A percentile compares a stretch with the other conserved stretches of the same genome.
phyloP scores from a whole-genome alignment of 1,284 basidiomycete species.

The Meripilus lineatus region DNA sequence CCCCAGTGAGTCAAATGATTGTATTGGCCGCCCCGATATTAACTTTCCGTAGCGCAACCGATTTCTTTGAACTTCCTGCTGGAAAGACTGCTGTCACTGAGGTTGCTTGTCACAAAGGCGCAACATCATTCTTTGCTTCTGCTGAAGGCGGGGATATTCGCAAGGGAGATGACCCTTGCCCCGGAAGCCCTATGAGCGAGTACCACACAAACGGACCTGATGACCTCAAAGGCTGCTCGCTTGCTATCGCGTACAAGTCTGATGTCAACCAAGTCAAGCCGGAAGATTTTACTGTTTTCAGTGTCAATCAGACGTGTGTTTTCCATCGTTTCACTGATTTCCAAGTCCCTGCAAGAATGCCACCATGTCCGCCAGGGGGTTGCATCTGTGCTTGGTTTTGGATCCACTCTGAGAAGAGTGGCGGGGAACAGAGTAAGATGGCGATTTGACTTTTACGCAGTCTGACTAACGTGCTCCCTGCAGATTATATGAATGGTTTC shows the following conservation, averaged over 20 bases:
- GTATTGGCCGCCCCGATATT: not conserved
- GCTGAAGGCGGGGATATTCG: constrained; percentile 47
- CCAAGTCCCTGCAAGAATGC: constrained; percentile 62
- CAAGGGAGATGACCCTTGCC: constrained; percentile 45
- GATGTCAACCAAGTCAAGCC: constrained; percentile 53
- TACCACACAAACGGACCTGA: constrained; percentile 53
- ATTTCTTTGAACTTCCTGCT: constrained; percentile 55
- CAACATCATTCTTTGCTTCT: constrained; percentile 46
- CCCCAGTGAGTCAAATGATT: constrained; percentile 31
- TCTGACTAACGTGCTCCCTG: not conserved
- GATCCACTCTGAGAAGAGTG: constrained; percentile 54
- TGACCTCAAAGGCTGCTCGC: constrained; percentile 61
- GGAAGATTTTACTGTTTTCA: constrained; percentile 68
- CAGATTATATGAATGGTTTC: constrained; percentile 77
- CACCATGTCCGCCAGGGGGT: constrained; percentile 58
- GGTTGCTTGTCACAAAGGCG: constrained; percentile 53
- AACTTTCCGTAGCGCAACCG: constrained; percentile 25
- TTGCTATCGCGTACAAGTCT: constrained; percentile 70
- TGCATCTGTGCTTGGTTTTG: constrained; percentile 75
- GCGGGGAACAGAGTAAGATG: constrained; percentile 39
- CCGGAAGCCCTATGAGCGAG: constrained; percentile 36
- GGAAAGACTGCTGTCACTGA: constrained; percentile 45
- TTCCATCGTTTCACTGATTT: constrained; percentile 67
- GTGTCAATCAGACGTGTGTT: constrained; percentile 70
- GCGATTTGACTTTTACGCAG: not conserved